These are phyloP conservation scores for Populus alba DNA, from an alignment of 345 rosid genomes.

Conservation along the genomic window DNA sequence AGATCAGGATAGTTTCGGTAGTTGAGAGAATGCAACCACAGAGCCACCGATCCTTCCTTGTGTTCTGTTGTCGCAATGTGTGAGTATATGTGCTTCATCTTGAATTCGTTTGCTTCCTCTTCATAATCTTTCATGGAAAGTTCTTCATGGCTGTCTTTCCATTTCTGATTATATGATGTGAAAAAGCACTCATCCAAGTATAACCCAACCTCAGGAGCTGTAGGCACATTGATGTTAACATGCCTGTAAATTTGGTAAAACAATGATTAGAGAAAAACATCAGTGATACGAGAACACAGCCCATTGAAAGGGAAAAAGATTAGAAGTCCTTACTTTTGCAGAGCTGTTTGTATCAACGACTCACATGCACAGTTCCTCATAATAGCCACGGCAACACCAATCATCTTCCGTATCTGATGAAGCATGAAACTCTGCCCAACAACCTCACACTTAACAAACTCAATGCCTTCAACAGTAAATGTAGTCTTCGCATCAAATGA, in stretches of 20 bases:
- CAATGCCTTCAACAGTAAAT: slow-evolving; percentile 65
- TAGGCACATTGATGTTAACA: slow-evolving; percentile 67
- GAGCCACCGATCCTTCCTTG: slow-evolving; percentile 72
- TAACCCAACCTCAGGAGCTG: slow-evolving; percentile 95
- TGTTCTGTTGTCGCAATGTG: slow-evolving; percentile 80
- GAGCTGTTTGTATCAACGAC: slow-evolving; percentile 59
- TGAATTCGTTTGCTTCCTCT: slow-evolving; percentile 73
- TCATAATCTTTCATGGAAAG: slow-evolving; percentile 70
- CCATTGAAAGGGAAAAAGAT: background rate
- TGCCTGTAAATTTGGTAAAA: slow-evolving; percentile 41
- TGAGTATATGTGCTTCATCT: slow-evolving; percentile 74
- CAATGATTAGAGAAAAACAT: background rate
- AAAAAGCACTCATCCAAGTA: slow-evolving; percentile 94
- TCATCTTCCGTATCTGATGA: slow-evolving; percentile 94
- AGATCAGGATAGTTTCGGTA: slow-evolving; percentile 79
- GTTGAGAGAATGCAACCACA: slow-evolving; percentile 96
- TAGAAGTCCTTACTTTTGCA: slow-evolving; percentile 53
- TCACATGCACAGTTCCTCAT: slow-evolving; percentile 82
- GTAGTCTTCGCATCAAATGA: slow-evolving; percentile 58
- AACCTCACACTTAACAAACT: slow-evolving; percentile 90
- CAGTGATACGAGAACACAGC: background rate
- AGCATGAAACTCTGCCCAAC: slow-evolving; percentile 99
- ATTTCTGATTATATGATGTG: slow-evolving; percentile 72
- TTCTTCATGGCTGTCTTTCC: slow-evolving; percentile 83
- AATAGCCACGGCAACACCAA: slow-evolving; percentile 83